These are phyloP conservation scores for Diaporthe amygdali DNA, from an alignment of 2,329 filamentous ascomycete species.

Conservation along the genomic window DNA sequence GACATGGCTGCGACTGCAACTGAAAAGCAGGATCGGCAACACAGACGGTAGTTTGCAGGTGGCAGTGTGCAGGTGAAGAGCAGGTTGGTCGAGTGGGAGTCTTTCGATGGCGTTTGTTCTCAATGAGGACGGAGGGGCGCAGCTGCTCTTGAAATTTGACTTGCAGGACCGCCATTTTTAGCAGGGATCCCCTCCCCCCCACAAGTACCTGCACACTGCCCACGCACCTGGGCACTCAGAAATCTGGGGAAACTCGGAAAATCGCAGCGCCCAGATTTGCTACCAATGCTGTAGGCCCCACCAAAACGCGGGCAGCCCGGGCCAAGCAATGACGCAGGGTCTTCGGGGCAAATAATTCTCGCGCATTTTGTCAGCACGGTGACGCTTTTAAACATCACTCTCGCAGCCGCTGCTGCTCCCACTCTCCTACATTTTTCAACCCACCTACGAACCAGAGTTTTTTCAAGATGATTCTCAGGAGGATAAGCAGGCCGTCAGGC, in stretches of 20 bases:
- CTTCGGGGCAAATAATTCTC: constrained; percentile 19
- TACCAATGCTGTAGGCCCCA: not conserved
- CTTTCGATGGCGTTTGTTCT: not conserved
- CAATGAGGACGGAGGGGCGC: not conserved
- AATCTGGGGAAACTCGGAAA: constrained; percentile 16
- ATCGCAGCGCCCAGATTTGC: constrained; percentile 9
- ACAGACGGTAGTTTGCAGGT: not conserved
- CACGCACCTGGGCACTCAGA: not conserved
- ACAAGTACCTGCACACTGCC: not conserved
- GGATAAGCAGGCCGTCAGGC: constrained; percentile 10
- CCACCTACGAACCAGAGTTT: not conserved
- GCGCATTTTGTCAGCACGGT: constrained; percentile 16
- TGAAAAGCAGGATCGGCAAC: not conserved
- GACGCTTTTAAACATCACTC: not conserved
- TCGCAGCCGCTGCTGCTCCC: not conserved
- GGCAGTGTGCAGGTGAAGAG: not conserved
- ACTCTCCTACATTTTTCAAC: not conserved
- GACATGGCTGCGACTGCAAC: constrained; percentile 1
- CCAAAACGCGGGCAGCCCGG: not conserved
- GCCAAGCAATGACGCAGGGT: constrained; percentile 21
- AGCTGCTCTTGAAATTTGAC: constrained; percentile 16
- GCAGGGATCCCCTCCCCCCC: constrained; percentile 12
- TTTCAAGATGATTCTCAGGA: constrained; percentile 16
- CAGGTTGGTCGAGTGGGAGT: not conserved
- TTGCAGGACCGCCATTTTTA: not conserved